Conservation (phyloP, 768 basidiomycete species). For the Pisolithus marmoratus region DNA sequence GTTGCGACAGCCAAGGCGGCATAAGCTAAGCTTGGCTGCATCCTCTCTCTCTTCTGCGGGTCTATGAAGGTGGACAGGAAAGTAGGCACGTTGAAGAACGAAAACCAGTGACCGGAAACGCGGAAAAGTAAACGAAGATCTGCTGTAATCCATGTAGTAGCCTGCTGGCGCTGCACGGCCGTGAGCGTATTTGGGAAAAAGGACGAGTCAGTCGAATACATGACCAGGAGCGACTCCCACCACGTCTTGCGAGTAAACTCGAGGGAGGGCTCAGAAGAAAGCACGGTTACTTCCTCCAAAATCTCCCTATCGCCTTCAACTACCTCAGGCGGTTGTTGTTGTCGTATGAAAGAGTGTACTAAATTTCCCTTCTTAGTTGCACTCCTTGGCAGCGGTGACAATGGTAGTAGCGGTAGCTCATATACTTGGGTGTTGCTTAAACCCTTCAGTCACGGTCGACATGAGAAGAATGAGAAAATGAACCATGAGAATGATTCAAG, state of each 20-base stretch:
- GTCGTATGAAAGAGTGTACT: slow-evolving; percentile 5
- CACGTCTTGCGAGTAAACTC: slow-evolving; percentile 67
- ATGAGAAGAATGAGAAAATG: slow-evolving; percentile 19
- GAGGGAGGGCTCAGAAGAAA: slow-evolving; percentile 55
- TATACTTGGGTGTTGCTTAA: not conserved
- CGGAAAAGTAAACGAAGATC: slow-evolving; percentile 65
- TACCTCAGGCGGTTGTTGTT: slow-evolving; percentile 4
- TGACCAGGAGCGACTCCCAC: slow-evolving; percentile 66
- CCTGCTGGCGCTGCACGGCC: slow-evolving; percentile 39
- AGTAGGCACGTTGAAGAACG: slow-evolving; percentile 65
- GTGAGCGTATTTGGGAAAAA: slow-evolving; percentile 33
- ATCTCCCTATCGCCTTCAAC: slow-evolving; percentile 8
- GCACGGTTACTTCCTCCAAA: slow-evolving; percentile 15
- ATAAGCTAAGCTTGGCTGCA: slow-evolving; percentile 66
- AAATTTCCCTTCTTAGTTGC: not conserved
- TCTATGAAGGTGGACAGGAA: slow-evolving; percentile 60
- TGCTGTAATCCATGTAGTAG: slow-evolving; percentile 39
- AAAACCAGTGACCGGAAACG: slow-evolving; percentile 64
- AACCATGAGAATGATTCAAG: slow-evolving; percentile 14
- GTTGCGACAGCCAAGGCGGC: slow-evolving; percentile 60
- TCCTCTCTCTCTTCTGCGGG: slow-evolving; percentile 42
- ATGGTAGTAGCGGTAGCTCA: not conserved
- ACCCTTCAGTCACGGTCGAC: slow-evolving; percentile 19
- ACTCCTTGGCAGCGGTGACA: not conserved
- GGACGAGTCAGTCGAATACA: slow-evolving; percentile 35